Evolutionary conservation across 2,329 filamentous ascomycete species (phyloP).

Genomic region (Aureobasidium vineae): DNA sequence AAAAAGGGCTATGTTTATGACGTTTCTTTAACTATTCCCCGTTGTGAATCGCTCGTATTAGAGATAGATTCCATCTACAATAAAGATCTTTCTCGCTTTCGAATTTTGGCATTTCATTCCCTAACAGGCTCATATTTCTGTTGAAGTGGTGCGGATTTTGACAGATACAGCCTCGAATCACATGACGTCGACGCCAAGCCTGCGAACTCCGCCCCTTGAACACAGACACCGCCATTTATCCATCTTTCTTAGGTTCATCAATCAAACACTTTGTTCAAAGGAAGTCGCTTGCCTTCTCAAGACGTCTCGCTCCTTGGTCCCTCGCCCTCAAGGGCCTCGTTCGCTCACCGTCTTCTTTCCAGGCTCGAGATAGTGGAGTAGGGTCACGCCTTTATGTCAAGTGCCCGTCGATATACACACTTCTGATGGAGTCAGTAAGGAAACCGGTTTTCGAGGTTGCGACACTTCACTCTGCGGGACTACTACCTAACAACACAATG

Average conservation of each 20-base stretch:
- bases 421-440: too few relatives aligned
- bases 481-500: too few relatives aligned
- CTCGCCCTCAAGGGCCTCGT: too few relatives aligned
- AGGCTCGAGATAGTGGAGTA: too few relatives aligned
- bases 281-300: neutral
- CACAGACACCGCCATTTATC: neutral
- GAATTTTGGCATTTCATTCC: neutral
- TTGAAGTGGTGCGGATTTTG: too few relatives aligned
- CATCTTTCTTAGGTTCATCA: neutral
- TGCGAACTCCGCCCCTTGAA: neutral
- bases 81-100: constrained; percentile 21
- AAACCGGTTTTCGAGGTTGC: too few relatives aligned
- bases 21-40: constrained; percentile 23
- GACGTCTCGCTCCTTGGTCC: neutral
- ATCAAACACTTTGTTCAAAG: too few relatives aligned
- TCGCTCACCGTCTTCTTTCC: too few relatives aligned
- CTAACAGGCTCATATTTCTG: neutral
- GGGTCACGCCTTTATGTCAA: too few relatives aligned
- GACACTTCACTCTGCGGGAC: too few relatives aligned
- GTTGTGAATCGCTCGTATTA: constrained; percentile 27
- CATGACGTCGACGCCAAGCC: neutral
- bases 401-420: too few relatives aligned
- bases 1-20: constrained; percentile 28
- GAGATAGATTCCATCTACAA: constrained; percentile 26
- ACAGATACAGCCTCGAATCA: neutral